Conservation (phyloP, 2,329 filamentous ascomycete species). For the Botrytis deweyae region DNA sequence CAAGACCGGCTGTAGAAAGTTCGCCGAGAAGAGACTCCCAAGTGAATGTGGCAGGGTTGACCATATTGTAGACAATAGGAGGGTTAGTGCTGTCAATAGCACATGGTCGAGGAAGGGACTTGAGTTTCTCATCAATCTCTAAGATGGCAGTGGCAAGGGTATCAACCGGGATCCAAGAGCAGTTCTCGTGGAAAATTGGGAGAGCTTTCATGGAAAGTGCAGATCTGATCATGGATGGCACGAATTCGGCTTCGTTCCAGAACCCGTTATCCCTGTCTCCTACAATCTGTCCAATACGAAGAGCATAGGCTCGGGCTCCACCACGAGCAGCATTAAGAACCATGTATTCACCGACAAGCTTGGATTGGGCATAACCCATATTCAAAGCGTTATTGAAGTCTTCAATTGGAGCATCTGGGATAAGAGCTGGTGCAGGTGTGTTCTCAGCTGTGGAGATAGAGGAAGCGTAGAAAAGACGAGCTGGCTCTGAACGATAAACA, state of each 20-base stretch:
- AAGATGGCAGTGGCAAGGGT: conserved; percentile 44
- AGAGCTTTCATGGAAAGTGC: conserved; percentile 46
- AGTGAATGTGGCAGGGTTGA: conserved; percentile 48
- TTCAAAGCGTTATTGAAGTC: conserved; percentile 41
- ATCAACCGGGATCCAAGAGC: conserved; percentile 48
- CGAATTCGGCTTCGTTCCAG: conserved; percentile 53
- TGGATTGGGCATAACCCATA: conserved; percentile 52
- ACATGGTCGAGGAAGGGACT: conserved; percentile 12
- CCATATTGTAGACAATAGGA: conserved; percentile 51
- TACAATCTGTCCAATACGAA: conserved; percentile 53
- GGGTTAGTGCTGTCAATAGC: conserved; percentile 21
- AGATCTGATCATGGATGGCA: conserved; percentile 52
- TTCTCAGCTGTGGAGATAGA: conserved; percentile 41
- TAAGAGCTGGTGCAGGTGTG: conserved; percentile 34
- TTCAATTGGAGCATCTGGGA: conserved; percentile 40
- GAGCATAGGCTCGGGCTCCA: conserved; percentile 40
- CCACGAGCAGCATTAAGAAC: conserved; percentile 40
- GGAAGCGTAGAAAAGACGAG: conserved; percentile 42
- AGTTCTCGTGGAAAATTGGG: conserved; percentile 45
- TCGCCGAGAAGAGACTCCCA: conserved; percentile 53
- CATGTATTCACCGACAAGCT: conserved; percentile 50
- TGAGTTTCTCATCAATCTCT: conserved; percentile 40
- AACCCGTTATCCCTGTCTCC: conserved; percentile 45
- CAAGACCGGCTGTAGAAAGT: conserved; percentile 46
- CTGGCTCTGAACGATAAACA: conserved; percentile 36